These are phyloP conservation scores for Phialophora tarda DNA, from an alignment of 2,329 filamentous ascomycete genomes.

Conservation along the genomic window DNA sequence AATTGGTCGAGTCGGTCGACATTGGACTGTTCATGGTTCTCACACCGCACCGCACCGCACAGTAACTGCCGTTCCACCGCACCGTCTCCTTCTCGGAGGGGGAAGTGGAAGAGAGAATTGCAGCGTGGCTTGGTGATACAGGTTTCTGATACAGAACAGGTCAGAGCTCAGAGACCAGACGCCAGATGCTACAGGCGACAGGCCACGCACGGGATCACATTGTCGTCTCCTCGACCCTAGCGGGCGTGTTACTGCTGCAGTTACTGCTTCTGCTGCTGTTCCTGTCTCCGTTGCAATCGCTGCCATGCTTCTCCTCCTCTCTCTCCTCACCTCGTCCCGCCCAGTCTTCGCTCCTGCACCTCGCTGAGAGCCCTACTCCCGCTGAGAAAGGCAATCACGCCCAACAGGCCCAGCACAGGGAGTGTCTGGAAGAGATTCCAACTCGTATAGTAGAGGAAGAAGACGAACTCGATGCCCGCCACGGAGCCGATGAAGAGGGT, in stretches of 20 bases:
- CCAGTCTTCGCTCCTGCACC: constrained; percentile 84
- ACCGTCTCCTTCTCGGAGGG: neutral
- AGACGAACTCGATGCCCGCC: constrained; percentile 83
- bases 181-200: neutral
- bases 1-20: neutral
- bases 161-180: no score
- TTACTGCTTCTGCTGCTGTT: no score
- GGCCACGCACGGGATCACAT: neutral
- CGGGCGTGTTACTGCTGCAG: neutral
- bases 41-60: neutral
- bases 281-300: neutral
- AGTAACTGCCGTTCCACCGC: neutral
- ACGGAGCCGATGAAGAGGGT: constrained; percentile 85
- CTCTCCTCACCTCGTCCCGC: constrained; percentile 63
- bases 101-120: neutral
- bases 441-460: constrained; percentile 89
- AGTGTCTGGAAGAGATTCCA: constrained; percentile 93
- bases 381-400: constrained; percentile 77
- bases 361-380: constrained; percentile 89
- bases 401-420: constrained; percentile 71
- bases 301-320: neutral
- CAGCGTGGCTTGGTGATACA: no score
- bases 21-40: neutral
- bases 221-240: neutral
- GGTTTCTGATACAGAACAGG: no score